Conservation (phyloP, 805 yeast genomes). For the Saccharomycopsis fermentans region DNA sequence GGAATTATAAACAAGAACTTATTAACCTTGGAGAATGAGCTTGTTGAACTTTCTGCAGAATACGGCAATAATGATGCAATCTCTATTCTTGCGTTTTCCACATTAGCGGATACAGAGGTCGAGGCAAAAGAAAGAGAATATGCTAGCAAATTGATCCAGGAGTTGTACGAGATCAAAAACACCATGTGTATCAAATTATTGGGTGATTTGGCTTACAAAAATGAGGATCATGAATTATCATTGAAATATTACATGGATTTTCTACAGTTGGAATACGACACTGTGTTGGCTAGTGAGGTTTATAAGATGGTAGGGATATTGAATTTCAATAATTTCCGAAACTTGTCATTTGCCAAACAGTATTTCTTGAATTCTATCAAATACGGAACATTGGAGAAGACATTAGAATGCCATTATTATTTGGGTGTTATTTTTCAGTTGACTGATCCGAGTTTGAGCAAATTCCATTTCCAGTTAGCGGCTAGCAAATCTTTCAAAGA, state of each 20-base stretch:
- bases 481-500: constrained; percentile 74
- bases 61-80: constrained; percentile 76
- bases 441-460: constrained; percentile 52
- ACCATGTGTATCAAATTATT: constrained; percentile 69
- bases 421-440: constrained; percentile 61
- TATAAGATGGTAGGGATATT: constrained; percentile 55
- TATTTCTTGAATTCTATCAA: constrained; percentile 52
- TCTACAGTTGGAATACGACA: constrained; percentile 44
- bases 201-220: constrained; percentile 61
- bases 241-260: constrained; percentile 49
- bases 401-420: constrained; percentile 66
- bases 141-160: constrained; percentile 51
- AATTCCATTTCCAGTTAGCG: constrained; percentile 64
- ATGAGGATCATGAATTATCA: constrained; percentile 43
- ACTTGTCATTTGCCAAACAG: constrained; percentile 42
- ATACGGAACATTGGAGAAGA: constrained; percentile 52
- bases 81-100: constrained; percentile 58
- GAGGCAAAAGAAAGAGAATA: constrained; percentile 44
- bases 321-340: constrained; percentile 39
- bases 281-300: constrained; percentile 63
- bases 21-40: constrained; percentile 53
- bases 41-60: constrained; percentile 80
- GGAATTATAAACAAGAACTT: constrained; percentile 48
- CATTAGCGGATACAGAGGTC: constrained; percentile 33
- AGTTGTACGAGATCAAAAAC: constrained; percentile 50